These are phyloP conservation scores for Globisporangium rhizosaccharum DNA, from an alignment of 352 stramenopile species.

Conservation along the genomic window DNA sequence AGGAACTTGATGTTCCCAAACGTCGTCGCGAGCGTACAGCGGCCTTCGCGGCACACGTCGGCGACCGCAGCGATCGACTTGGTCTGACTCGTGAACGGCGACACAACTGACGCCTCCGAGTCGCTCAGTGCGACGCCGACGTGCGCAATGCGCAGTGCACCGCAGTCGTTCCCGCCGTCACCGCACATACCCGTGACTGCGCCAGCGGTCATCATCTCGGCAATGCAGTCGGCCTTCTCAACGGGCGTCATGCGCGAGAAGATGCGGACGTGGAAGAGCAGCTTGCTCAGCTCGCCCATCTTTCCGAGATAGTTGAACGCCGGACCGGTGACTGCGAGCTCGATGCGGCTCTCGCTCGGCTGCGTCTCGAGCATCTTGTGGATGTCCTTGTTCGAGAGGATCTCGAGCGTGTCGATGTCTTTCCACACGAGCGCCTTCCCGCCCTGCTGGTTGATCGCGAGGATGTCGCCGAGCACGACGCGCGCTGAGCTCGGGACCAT, in stretches of 20 bases:
- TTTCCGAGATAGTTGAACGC: conserved; percentile 28
- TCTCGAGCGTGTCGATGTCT: conserved; percentile 38
- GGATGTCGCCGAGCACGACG: conserved; percentile 38
- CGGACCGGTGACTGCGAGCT: conserved; percentile 37
- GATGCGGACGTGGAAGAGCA: conserved; percentile 44
- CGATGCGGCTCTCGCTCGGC: conserved; percentile 11
- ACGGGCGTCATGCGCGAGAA: conserved; percentile 46
- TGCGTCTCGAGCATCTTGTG: conserved; percentile 21
- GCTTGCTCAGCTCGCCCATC: conserved; percentile 23
- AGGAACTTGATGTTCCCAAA: conserved; percentile 86
- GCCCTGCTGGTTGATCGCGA: conserved; percentile 18
- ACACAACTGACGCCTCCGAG: conserved; percentile 70
- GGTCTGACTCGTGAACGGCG: conserved; percentile 78
- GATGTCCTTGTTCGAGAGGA: conserved; percentile 25
- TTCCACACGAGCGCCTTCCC: conserved; percentile 31
- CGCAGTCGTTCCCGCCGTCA: conserved; percentile 77
- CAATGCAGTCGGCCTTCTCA: conserved; percentile 34
- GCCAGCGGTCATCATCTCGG: conserved; percentile 33
- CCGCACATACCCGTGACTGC: conserved; percentile 48
- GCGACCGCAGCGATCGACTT: conserved; percentile 78
- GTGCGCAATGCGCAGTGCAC: conserved; percentile 68
- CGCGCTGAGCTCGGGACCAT: conserved; percentile 27
- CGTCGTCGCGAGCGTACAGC: conserved; percentile 80
- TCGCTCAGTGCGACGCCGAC: conserved; percentile 73
- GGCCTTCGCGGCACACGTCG: conserved; percentile 82